Percentiles rank a stretch among this genome's conserved stretches.
Conservation (phyloP, 306 rosid species). For the Dalbergia cochinchinensis region DNA sequence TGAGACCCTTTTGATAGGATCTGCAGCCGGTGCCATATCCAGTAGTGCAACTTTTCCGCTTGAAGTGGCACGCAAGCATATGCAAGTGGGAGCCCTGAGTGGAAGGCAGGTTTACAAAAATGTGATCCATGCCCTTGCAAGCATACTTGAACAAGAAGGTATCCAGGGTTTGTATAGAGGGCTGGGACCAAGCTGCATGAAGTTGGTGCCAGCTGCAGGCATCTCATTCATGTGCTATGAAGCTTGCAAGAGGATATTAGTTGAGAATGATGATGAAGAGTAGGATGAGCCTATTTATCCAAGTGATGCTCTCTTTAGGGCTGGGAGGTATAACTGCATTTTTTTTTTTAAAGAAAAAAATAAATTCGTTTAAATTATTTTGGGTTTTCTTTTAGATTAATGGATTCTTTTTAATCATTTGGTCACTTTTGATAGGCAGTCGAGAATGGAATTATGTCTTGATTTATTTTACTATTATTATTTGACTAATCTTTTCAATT, state of each 20-base stretch:
- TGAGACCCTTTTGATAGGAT: slow-evolving; percentile 91
- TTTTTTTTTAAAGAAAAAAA: not conserved
- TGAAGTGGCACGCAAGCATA: slow-evolving; percentile 98
- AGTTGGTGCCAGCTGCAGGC: slow-evolving; percentile 96
- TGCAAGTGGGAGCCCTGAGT: slow-evolving; percentile 97
- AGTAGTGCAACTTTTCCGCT: slow-evolving; percentile 93
- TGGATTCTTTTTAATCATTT: slow-evolving; percentile 16
- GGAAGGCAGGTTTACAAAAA: slow-evolving; percentile 85
- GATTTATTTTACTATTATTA: too few species aligned
- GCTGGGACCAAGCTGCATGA: slow-evolving; percentile 95
- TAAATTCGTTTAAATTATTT: slow-evolving; percentile 5
- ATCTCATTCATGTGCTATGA: slow-evolving; percentile 99
- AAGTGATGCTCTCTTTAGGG: not conserved
- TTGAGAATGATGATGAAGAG: slow-evolving; percentile 69
- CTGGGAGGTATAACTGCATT: not conserved
- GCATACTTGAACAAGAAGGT: slow-evolving; percentile 87
- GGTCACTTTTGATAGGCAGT: slow-evolving; percentile 12
- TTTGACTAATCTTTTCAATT: not conserved
- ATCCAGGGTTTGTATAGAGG: slow-evolving; percentile 83
- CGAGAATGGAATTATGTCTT: slow-evolving; percentile 31
- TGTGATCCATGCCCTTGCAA: slow-evolving; percentile 83
- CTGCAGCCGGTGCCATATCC: slow-evolving; percentile 93
- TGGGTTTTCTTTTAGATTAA: slow-evolving; percentile 21
- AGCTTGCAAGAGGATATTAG: slow-evolving; percentile 87
- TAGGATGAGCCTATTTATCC: slow-evolving; percentile 36